Percentiles rank a stretch among this genome's conserved stretches.
These are phyloP conservation scores for Trichoderma hamatum DNA, from an alignment of 2,329 filamentous ascomycete species.

Conservation along the genomic window DNA sequence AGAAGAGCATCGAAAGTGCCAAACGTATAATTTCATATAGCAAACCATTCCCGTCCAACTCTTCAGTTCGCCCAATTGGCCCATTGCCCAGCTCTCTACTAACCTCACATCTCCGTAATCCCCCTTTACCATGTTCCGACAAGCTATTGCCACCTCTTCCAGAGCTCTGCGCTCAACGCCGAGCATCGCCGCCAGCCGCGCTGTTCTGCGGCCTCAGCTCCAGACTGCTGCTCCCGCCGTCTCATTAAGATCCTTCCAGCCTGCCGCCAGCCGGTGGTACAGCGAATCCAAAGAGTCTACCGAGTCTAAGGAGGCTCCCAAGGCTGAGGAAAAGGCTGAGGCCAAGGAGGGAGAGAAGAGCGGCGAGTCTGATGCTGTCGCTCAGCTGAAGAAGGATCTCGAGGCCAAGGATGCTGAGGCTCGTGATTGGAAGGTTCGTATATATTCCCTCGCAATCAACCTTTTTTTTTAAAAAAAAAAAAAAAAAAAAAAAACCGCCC, in stretches of 20 bases:
- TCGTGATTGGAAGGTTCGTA: slow-evolving; percentile 79
- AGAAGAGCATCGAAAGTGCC: background rate
- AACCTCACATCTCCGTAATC: slow-evolving; percentile 20
- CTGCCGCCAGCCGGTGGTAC: slow-evolving; percentile 49
- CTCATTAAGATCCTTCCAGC: slow-evolving; percentile 44
- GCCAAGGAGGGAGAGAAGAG: slow-evolving; percentile 36
- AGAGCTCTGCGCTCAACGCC: slow-evolving; percentile 49
- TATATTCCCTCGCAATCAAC: background rate
- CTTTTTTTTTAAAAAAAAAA: no score
- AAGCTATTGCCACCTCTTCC: slow-evolving; percentile 48
- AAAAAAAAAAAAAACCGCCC: background rate
- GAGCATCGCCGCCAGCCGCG: slow-evolving; percentile 42
- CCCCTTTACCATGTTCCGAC: slow-evolving; percentile 49
- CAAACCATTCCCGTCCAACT: background rate
- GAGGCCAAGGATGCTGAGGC: slow-evolving; percentile 57
- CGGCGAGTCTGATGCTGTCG: slow-evolving; percentile 43
- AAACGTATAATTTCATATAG: background rate
- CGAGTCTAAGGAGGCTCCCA: slow-evolving; percentile 35
- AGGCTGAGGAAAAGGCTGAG: slow-evolving; percentile 36
- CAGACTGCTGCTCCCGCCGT: slow-evolving; percentile 41
- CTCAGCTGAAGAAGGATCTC: slow-evolving; percentile 54
- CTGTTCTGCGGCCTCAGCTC: slow-evolving; percentile 44
- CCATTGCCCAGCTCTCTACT: background rate
- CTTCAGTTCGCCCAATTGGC: slow-evolving; percentile 1
- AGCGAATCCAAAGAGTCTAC: slow-evolving; percentile 49